phyloP scores from a whole-genome alignment of 78 protist species.

The slime mould (Dictyostelium discoideum) region dicty_2.7 NC_007089.4:195501-196000 shows the following conservation, averaged over 20 bases:
- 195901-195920: slow-evolving; percentile 54
- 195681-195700: background rate
- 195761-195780: background rate
- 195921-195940: slow-evolving; percentile 65
- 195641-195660: slow-evolving; percentile 26
- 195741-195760: background rate
- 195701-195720: slow-evolving; percentile 38
- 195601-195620: slow-evolving; percentile 39
- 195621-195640: slow-evolving; percentile 4
- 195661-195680: background rate
- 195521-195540: background rate
- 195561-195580: slow-evolving; percentile 1
- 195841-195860: slow-evolving; percentile 35
- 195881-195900: slow-evolving; percentile 30
- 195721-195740: background rate
- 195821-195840: background rate
- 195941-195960: slow-evolving; percentile 73
- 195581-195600: slow-evolving; percentile 22
- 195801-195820: background rate
- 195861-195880: slow-evolving; percentile 63
- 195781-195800: background rate
- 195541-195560: background rate
- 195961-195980: slow-evolving; percentile 71
- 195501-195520: background rate
- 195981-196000: slow-evolving; percentile 70